These are phyloP conservation scores for Bruguiera sexangula DNA, from an alignment of 345 rosid genomes.

Conservation along the genomic window DNA sequence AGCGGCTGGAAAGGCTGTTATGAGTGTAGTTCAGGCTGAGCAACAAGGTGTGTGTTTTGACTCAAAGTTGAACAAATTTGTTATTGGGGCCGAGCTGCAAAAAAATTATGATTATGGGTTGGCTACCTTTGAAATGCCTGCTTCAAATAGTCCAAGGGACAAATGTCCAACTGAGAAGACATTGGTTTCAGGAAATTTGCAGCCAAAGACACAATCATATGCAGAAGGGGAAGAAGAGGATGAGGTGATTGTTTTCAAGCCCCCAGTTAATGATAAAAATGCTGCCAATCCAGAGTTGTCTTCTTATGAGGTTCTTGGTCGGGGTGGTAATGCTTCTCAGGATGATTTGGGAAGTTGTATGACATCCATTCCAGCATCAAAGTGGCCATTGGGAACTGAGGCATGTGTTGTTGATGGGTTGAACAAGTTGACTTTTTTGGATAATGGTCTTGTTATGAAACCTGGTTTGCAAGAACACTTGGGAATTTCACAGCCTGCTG, in stretches of 20 bases:
- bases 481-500: conserved; percentile 34
- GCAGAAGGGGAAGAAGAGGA: conserved; percentile 76
- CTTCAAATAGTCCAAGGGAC: conserved; percentile 27
- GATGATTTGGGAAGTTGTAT: conserved; percentile 36
- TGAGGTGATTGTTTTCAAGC: conserved; percentile 96
- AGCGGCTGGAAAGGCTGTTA: conserved; percentile 78
- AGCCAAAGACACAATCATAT: conserved; percentile 35
- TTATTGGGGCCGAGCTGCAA: conserved; percentile 54
- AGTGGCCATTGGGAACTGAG: conserved; percentile 54
- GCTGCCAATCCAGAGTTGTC: conserved; percentile 33
- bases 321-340: conserved; percentile 34
- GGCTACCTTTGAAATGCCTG: conserved; percentile 24
- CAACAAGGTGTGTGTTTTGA: conserved; percentile 58
- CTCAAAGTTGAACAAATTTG: conserved; percentile 61
- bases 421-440: conserved; percentile 45
- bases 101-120: conserved; percentile 33
- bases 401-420: conserved; percentile 51
- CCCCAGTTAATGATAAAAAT: conserved; percentile 53
- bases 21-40: conserved; percentile 54
- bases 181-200: conserved; percentile 25
- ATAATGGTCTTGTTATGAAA: conserved; percentile 51
- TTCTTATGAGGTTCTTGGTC: conserved; percentile 42
- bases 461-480: conserved; percentile 47
- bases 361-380: conserved; percentile 39
- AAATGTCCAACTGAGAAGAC: conserved; percentile 36